These are phyloP conservation scores for Grammothele lineata DNA, from an alignment of 768 basidiomycete species.

Conservation along the genomic window DNA sequence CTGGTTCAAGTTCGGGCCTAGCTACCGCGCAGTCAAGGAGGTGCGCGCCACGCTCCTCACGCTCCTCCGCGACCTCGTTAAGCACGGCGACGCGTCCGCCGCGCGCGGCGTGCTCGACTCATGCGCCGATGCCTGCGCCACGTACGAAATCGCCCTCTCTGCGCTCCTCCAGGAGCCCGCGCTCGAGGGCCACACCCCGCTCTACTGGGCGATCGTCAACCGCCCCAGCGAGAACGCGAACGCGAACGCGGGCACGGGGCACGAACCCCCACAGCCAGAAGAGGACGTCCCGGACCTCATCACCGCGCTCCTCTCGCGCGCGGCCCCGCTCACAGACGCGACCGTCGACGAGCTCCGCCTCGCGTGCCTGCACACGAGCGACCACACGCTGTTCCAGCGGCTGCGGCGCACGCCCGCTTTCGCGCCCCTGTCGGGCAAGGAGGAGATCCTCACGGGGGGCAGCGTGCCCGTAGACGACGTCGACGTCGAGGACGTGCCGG, in stretches of 20 bases:
- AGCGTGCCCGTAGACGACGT: constrained; percentile 41
- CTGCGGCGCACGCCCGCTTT: constrained; percentile 51
- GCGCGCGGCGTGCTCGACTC: constrained; percentile 48
- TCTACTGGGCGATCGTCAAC: constrained; percentile 75
- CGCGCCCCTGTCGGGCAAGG: constrained; percentile 46
- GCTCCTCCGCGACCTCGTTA: constrained; percentile 48
- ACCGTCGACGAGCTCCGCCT: constrained; percentile 59
- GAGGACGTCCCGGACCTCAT: constrained; percentile 31
- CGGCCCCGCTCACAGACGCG: constrained; percentile 37
- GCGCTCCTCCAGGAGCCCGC: constrained; percentile 55
- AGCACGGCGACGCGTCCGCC: constrained; percentile 19
- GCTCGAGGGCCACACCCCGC: constrained; percentile 59
- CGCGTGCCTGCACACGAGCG: constrained; percentile 61
- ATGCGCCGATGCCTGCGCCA: constrained; percentile 57
- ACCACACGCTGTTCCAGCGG: constrained; percentile 57
- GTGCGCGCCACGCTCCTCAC: constrained; percentile 48
- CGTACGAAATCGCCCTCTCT: constrained; percentile 47
- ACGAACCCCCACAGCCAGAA: neutral
- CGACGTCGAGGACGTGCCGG: constrained; percentile 46
- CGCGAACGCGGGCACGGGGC: neutral
- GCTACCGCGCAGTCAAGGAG: constrained; percentile 27
- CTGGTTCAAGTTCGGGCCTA: constrained; percentile 17
- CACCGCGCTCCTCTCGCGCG: constrained; percentile 48
- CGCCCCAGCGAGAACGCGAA: constrained; percentile 30
- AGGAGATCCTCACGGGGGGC: constrained; percentile 39